phyloP scores from a whole-genome alignment of 2,329 filamentous ascomycete genomes.

The Scedosporium dehoogii region DNA sequence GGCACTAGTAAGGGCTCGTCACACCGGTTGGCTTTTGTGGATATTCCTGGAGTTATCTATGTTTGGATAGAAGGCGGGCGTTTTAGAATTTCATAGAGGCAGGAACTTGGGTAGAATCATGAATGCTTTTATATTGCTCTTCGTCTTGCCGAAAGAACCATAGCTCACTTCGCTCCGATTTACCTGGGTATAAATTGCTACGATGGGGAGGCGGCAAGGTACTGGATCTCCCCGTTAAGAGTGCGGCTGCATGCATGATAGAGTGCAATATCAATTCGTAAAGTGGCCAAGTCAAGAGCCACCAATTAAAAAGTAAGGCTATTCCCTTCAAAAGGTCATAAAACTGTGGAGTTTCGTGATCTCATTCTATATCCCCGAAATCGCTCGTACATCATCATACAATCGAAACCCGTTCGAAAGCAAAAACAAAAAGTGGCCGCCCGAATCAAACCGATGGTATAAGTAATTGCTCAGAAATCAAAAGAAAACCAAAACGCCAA shows the following conservation, averaged over 20 bases:
- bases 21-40: not conserved
- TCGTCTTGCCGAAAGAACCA: too few species aligned
- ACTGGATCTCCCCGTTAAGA: too few species aligned
- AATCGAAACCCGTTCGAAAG: not conserved
- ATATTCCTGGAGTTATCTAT: not conserved
- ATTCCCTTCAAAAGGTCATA: not conserved
- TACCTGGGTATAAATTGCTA: too few species aligned
- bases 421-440: not conserved
- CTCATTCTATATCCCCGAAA: not conserved
- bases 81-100: not conserved
- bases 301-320: not conserved
- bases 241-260: too few species aligned
- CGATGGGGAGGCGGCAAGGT: too few species aligned
- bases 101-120: not conserved
- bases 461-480: not conserved
- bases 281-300: too few species aligned
- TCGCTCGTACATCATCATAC: not conserved
- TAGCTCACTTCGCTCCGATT: too few species aligned
- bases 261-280: too few species aligned
- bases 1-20: not conserved
- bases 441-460: conserved; percentile 1
- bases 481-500: conserved; percentile 1
- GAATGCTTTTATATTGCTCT: not conserved
- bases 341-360: not conserved
- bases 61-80: not conserved